Evolutionary conservation across 345 rosid genomes (phyloP), one percentile per base, ranked within the genome.

Genomic region (Triadica sebifera): DNA sequence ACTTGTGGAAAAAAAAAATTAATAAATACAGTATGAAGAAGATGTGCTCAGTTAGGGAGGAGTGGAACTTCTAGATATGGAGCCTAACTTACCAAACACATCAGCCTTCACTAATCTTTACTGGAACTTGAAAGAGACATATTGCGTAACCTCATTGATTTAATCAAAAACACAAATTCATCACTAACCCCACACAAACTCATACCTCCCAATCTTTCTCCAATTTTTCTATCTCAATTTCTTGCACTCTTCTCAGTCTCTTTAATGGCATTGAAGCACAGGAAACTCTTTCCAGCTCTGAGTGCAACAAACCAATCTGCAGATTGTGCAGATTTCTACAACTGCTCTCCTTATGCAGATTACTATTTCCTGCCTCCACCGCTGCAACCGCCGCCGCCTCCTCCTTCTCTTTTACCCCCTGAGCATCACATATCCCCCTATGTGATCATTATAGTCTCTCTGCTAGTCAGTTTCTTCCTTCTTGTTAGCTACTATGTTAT

Each of bases 311-410:
- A 86, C 84, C 77, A 83, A 70, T 80, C 89, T 7, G 50, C 39
- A 63, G 84, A 81, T 55, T 88, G 92, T 56, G 58, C 79, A 13
- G 85, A 78, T 45, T 73, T 85, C 65, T 88, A 89, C 65, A 88
- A 85, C 68, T 86, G 92, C 83, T 79, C 81, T 69, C 82, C 85
- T 0, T 68, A 78, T 61, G n/a, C 69, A 39, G 86, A 84, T 65
- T 82, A 85, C 67, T 65, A 81, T 75, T 57, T 72, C 72, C 65
- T 76, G 51, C 34, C 86, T 2, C 86, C 87, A 4, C 81, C 87
- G 29, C 80, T 77, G 22, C 80, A 74, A 0, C 74, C 83, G 0
- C 76, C 76, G 0, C 77, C 74, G 0, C 70, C 78, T 1, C 67
- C 80, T 0, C 56, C 81, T 1, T 56, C 73, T 4, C 67, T 38